Conservation (phyloP, 139 green algal species). For the Coccomyxa sp. region DNA sequence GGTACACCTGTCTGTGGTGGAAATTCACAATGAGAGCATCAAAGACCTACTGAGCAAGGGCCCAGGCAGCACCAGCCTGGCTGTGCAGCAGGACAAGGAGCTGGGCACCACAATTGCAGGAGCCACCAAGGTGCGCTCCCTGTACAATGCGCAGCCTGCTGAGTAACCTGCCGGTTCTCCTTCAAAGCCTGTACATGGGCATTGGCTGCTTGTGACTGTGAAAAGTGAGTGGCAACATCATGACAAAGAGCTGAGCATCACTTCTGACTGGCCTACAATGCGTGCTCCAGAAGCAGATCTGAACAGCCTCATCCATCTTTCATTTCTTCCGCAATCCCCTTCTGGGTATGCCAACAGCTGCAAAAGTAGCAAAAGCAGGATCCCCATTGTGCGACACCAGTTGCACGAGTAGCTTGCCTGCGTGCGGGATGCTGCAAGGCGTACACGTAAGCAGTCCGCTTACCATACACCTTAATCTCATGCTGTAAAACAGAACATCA, state of each 20-base stretch:
- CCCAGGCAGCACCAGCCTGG: constrained; percentile 45
- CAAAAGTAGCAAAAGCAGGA: too few relatives aligned
- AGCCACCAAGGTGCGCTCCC: constrained; percentile 34
- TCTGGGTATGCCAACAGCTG: too few relatives aligned
- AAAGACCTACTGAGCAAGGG: constrained; percentile 57
- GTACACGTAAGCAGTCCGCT: too few relatives aligned
- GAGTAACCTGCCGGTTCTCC: neutral
- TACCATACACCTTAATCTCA: too few relatives aligned
- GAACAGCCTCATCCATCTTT: too few relatives aligned
- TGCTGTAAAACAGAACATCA: neutral
- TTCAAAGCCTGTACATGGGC: neutral
- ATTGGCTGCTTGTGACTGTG: neutral
- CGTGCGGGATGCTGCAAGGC: too few relatives aligned
- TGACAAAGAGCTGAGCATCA: neutral
- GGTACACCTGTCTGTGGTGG: constrained; percentile 51
- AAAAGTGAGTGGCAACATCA: neutral
- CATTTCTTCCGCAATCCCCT: too few relatives aligned
- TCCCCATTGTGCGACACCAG: too few relatives aligned
- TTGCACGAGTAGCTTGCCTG: too few relatives aligned
- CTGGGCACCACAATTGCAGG: constrained; percentile 27
- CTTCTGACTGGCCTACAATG: too few relatives aligned
- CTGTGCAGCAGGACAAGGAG: constrained; percentile 4
- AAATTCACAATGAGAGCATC: constrained; percentile 81
- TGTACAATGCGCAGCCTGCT: too few relatives aligned
- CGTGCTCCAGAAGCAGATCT: too few relatives aligned